Conservation (phyloP, 2,329 filamentous ascomycete genomes). For the Venturia oleaginea region DNA sequence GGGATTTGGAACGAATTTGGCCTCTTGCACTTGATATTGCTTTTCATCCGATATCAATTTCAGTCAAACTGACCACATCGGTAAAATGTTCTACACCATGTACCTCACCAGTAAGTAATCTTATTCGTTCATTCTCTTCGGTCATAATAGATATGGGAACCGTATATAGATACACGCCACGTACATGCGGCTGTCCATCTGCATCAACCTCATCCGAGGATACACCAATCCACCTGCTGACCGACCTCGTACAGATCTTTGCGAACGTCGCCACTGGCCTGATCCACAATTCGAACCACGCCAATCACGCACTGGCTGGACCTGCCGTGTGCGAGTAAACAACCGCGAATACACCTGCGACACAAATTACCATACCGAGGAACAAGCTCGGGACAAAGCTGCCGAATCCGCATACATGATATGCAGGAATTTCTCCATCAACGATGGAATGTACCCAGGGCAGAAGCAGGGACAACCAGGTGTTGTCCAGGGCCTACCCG, state of each 20-base stretch:
- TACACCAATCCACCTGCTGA: not conserved
- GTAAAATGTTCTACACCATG: slow-evolving; percentile 35
- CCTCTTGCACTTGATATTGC: slow-evolving; percentile 10
- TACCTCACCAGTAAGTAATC: slow-evolving; percentile 32
- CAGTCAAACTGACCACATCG: not conserved
- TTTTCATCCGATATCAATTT: not conserved
- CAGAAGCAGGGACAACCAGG: slow-evolving; percentile 45
- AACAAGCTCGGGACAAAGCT: slow-evolving; percentile 81
- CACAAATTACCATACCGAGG: slow-evolving; percentile 70
- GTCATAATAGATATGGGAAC: not conserved
- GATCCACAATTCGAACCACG: slow-evolving; percentile 84
- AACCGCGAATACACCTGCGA: slow-evolving; percentile 95
- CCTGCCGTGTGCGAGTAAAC: slow-evolving; percentile 88
- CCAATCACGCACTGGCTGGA: slow-evolving; percentile 64
- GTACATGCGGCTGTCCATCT: not conserved
- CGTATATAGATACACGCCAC: not conserved
- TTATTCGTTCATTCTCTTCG: not conserved
- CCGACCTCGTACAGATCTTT: slow-evolving; percentile 59
- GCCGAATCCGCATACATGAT: slow-evolving; percentile 97
- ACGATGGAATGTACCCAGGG: slow-evolving; percentile 74
- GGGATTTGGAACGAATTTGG: slow-evolving; percentile 10
- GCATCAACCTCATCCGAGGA: not conserved
- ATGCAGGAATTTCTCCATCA: slow-evolving; percentile 93
- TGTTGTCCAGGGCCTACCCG: slow-evolving; percentile 52
- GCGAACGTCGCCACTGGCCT: slow-evolving; percentile 86